Evolutionary conservation across 257 asterid genomes (phyloP).

Genomic region (Petunia secreta): DNA sequence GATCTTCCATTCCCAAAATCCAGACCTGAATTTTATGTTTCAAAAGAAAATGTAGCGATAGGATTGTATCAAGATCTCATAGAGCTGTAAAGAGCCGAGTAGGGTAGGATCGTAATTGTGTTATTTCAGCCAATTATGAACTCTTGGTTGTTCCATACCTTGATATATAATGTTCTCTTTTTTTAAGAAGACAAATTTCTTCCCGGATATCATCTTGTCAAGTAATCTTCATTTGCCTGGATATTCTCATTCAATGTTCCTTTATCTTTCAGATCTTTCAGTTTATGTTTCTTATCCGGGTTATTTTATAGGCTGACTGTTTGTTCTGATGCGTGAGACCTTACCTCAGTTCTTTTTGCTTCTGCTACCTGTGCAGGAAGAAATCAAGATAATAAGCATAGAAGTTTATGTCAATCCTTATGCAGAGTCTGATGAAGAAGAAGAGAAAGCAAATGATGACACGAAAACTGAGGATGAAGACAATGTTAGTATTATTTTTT

Average conservation of each 20-base stretch:
- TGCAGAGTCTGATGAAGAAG: conserved; percentile 78
- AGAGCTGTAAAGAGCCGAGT: not conserved
- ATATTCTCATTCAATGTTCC: not conserved
- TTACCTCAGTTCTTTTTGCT: conserved; percentile 8
- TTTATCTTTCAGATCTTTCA: not conserved
- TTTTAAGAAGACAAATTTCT: not conserved
- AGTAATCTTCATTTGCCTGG: not conserved
- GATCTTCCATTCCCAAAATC: not conserved
- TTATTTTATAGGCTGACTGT: not conserved
- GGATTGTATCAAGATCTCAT: conserved; percentile 5
- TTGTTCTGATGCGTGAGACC: conserved; percentile 11
- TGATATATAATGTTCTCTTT: not conserved
- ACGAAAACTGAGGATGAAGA: conserved; percentile 67
- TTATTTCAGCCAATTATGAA: not conserved
- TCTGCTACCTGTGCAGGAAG: conserved; percentile 64
- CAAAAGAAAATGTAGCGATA: conserved; percentile 14
- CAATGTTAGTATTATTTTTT: conserved; percentile 49
- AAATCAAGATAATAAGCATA: conserved; percentile 74
- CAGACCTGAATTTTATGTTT: not conserved
- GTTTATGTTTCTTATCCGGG: not conserved
- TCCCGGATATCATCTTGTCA: not conserved
- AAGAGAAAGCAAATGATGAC: conserved; percentile 55
- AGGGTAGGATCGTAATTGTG: not conserved
- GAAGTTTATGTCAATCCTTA: conserved; percentile 88
- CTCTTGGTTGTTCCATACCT: not conserved